A percentile compares a stretch with the other conserved stretches of the same genome.
phyloP scores from a whole-genome alignment of 257 asterid species.

The Linderniella brevidens region DNA sequence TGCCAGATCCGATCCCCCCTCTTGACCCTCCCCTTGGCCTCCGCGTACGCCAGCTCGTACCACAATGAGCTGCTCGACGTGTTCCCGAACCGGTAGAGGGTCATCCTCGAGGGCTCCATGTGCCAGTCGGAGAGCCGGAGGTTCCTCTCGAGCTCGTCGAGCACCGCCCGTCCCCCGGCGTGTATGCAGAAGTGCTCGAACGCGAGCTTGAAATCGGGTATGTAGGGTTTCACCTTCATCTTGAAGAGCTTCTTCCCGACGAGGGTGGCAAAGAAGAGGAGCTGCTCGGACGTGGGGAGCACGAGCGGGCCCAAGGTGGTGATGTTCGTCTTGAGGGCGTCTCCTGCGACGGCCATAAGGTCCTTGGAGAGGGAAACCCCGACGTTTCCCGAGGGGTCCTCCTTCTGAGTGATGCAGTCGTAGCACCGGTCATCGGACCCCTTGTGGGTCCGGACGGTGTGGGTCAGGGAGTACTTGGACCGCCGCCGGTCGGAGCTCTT shows the following conservation, averaged over 20 bases:
- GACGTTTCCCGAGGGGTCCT: constrained; percentile 38
- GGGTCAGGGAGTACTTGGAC: constrained; percentile 50
- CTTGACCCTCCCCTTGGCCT: constrained; percentile 68
- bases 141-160: constrained; percentile 66
- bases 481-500: constrained; percentile 40
- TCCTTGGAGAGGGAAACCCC: constrained; percentile 61
- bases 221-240: constrained; percentile 63
- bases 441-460: constrained; percentile 64
- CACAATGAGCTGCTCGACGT: constrained; percentile 80
- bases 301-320: constrained; percentile 70
- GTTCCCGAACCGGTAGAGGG: constrained; percentile 61
- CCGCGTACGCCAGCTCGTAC: constrained; percentile 56
- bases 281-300: constrained; percentile 63
- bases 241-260: constrained; percentile 42
- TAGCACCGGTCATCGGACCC: constrained; percentile 57
- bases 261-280: constrained; percentile 53
- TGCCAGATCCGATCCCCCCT: constrained; percentile 79
- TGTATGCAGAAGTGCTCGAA: constrained; percentile 83
- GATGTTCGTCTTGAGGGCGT: constrained; percentile 56
- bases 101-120: constrained; percentile 80
- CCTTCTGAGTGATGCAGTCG: constrained; percentile 56
- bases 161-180: constrained; percentile 78
- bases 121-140: constrained; percentile 63
- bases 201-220: constrained; percentile 65
- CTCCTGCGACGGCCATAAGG: constrained; percentile 72